Evolutionary conservation across 257 asterid species (phyloP), one percentile per base, ranked within the genome.

Genomic region (Fraxinus americana): DNA sequence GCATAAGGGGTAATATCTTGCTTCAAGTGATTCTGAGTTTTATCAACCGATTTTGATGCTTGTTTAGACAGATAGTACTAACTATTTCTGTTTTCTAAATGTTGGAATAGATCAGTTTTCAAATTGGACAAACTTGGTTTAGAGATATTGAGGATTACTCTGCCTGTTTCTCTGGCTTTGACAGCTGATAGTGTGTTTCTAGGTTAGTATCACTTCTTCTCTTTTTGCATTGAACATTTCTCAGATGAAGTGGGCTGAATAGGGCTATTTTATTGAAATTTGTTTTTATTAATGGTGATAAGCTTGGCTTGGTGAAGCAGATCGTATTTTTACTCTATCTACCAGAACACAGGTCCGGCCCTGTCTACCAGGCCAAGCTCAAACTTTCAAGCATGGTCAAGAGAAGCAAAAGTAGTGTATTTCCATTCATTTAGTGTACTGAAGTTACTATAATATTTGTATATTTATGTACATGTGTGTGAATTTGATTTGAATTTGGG

Each of bases 121-220:
- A 88, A 88, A 77, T 59, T 87, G 68, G 97, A 92, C 82, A 94
- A 89, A 29, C 88, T 92, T 65, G 97, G 97, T 11, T 19, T 75
- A 69, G 97, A 90, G 79, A 90, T 92, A 83, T 88, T 87, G 57
- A 84, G 75, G 30, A 90, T 92, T 50, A 91, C 94, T 2, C 75
- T 92, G 63, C 96, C 96, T 23, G 94, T 96, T 19, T 94, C 97
- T 21, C 83, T 90, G 59, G 96, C 97, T 79, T 82, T 92, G 79
- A 90, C 93, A 39, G 97, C 97, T 79, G 97, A 92, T 83, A 25
- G 27, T 25, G 27, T 25, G 27, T 25, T 25, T 25, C 27, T 25
- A 25, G 27, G 27, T 25, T 25, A 25, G 27, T 25, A 25, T 25
- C 27, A 25, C 27, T 25, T 25, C 27, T 25, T 25, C 27, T 25